phyloP scores from a whole-genome alignment of 1,139 yeast species.

The Suhomyces terraborum region DNA sequence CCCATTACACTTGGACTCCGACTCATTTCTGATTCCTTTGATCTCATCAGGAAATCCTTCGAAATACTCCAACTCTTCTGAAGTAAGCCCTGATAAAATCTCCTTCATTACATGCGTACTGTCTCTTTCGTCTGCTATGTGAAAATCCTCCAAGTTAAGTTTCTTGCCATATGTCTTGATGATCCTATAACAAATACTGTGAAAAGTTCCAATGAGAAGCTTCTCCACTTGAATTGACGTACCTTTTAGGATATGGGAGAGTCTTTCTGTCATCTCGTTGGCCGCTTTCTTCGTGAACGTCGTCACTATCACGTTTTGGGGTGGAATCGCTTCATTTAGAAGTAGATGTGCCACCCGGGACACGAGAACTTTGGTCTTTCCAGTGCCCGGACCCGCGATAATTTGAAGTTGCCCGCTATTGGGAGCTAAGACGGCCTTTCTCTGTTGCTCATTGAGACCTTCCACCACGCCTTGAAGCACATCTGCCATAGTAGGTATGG shows the following conservation, averaged over 20 bases:
- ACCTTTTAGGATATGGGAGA: conserved; percentile 42
- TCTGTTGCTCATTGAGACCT: conserved; percentile 60
- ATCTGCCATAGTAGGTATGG: not conserved
- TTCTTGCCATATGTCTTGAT: conserved; percentile 57
- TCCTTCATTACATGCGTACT: conserved; percentile 50
- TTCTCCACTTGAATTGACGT: conserved; percentile 39
- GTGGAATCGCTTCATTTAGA: conserved; percentile 49
- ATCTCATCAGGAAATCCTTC: conserved; percentile 17
- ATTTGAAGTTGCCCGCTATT: conserved; percentile 62
- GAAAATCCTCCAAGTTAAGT: conserved; percentile 51
- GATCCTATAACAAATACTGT: conserved; percentile 69
- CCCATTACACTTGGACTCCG: conserved; percentile 27
- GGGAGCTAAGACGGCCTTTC: conserved; percentile 60
- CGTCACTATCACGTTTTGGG: conserved; percentile 71
- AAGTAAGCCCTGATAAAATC: conserved; percentile 37
- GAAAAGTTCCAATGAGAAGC: conserved; percentile 82
- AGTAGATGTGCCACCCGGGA: conserved; percentile 75
- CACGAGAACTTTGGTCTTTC: conserved; percentile 80
- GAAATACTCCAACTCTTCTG: conserved; percentile 32
- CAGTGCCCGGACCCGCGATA: conserved; percentile 92
- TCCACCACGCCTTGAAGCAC: conserved; percentile 1
- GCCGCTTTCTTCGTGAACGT: conserved; percentile 94
- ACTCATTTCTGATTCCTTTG: conserved; percentile 16
- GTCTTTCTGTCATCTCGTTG: conserved; percentile 70
- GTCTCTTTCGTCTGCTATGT: conserved; percentile 72